A percentile compares a stretch with the other conserved stretches of the same genome.
phyloP scores from a whole-genome alignment of 1,139 yeast species.

The Diutina neorugosa region DNA sequence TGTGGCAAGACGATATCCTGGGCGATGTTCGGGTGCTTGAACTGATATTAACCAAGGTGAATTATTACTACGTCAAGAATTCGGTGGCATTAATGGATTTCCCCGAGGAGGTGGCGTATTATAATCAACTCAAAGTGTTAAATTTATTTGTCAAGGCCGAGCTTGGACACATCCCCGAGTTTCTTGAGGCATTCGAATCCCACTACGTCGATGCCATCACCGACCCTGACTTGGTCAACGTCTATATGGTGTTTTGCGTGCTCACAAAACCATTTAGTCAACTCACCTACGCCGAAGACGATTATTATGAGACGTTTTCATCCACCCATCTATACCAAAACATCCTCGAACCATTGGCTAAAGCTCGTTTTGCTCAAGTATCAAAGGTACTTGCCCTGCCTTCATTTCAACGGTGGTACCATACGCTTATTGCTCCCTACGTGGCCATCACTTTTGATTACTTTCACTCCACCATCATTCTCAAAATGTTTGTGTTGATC shows the following conservation, averaged over 20 bases:
- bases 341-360: background rate
- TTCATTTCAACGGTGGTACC: background rate
- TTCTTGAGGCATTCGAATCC: background rate
- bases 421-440: background rate
- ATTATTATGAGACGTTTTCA: background rate
- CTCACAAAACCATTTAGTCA: background rate
- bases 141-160: background rate
- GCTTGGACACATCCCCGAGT: background rate
- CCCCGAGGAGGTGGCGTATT: background rate
- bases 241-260: background rate
- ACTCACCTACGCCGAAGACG: background rate
- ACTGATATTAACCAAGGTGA: background rate
- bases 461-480: background rate
- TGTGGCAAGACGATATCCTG: background rate
- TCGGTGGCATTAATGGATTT: background rate
- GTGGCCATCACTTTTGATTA: background rate
- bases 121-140: background rate
- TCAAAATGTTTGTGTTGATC: background rate
- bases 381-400: background rate
- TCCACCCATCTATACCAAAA: background rate
- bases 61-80: background rate
- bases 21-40: background rate
- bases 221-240: slow-evolving; percentile 1
- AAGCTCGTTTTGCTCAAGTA: background rate
- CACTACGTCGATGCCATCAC: background rate